Conservation (phyloP, 805 yeast species). For the Saccharomycopsis sp. region DNA sequence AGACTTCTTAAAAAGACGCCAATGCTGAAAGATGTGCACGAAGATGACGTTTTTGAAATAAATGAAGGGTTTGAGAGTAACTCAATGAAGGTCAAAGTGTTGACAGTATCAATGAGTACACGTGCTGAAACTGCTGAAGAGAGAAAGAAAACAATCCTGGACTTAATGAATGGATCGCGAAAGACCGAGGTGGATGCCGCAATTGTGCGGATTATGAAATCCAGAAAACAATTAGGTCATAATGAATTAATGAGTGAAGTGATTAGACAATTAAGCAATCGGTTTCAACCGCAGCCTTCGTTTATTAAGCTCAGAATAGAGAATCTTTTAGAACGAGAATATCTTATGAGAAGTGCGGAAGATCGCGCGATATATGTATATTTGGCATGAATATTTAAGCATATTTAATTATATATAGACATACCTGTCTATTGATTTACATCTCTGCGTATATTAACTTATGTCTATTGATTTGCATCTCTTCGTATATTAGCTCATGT, state of each 20-base stretch:
- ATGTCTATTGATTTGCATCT: too few relatives aligned
- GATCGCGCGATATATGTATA: constrained; percentile 58
- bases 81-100: constrained; percentile 62
- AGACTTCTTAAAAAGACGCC: constrained; percentile 71
- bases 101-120: constrained; percentile 48
- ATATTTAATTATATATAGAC: too few relatives aligned
- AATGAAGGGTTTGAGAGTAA: constrained; percentile 67
- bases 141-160: constrained; percentile 41
- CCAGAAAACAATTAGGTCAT: constrained; percentile 54
- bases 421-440: too few relatives aligned
- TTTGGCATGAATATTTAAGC: constrained; percentile 40
- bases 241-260: constrained; percentile 63
- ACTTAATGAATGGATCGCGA: constrained; percentile 51
- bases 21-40: constrained; percentile 61
- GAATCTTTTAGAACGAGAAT: constrained; percentile 73
- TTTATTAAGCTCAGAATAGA: constrained; percentile 69
- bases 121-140: constrained; percentile 50
- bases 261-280: constrained; percentile 46
- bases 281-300: constrained; percentile 65
- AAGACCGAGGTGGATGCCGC: constrained; percentile 75
- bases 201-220: constrained; percentile 80
- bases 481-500: too few relatives aligned
- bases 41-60: constrained; percentile 56
- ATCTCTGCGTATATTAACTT: too few relatives aligned
- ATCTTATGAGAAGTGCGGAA: constrained; percentile 62